Evolutionary conservation across 2,329 filamentous ascomycete species (phyloP).

Genomic region (Cladosporium sp.): DNA sequence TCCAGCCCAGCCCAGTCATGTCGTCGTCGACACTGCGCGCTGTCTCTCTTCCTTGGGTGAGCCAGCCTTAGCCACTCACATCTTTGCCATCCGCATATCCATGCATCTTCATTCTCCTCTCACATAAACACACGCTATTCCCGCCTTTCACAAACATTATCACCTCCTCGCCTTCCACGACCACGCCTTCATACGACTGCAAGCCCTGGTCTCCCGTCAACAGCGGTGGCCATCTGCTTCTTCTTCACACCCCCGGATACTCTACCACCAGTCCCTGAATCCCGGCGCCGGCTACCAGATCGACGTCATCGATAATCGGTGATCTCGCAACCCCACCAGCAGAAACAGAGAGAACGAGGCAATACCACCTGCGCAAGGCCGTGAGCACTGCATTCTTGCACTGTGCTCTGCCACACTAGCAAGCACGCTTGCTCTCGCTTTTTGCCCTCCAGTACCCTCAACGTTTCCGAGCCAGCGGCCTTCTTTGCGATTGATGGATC

Average conservation of each 20-base stretch:
- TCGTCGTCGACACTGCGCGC: conserved; percentile 11
- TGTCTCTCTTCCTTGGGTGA: background rate
- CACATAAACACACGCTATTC: too few relatives aligned
- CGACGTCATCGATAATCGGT: conserved; percentile 11
- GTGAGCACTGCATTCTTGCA: too few relatives aligned
- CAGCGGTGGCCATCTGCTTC: too few relatives aligned
- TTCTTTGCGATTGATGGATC: conserved; percentile 3
- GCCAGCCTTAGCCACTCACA: too few relatives aligned
- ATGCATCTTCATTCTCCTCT: too few relatives aligned
- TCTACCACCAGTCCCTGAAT: background rate
- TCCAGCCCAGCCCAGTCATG: conserved; percentile 2
- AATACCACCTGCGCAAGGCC: background rate
- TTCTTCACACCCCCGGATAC: background rate
- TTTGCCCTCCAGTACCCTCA: too few relatives aligned
- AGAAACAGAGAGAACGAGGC: background rate
- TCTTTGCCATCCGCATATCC: too few relatives aligned
- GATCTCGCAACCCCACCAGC: conserved; percentile 1
- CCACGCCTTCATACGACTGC: too few relatives aligned
- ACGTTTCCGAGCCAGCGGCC: background rate
- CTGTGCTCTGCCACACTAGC: background rate
- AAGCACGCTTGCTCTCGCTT: background rate
- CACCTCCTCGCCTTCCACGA: too few relatives aligned
- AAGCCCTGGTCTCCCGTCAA: too few relatives aligned
- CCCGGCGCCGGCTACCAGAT: background rate
- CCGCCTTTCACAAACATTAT: too few relatives aligned